Conservation (phyloP, 768 basidiomycete species). For the Neoboletus subvelutipes region DNA sequence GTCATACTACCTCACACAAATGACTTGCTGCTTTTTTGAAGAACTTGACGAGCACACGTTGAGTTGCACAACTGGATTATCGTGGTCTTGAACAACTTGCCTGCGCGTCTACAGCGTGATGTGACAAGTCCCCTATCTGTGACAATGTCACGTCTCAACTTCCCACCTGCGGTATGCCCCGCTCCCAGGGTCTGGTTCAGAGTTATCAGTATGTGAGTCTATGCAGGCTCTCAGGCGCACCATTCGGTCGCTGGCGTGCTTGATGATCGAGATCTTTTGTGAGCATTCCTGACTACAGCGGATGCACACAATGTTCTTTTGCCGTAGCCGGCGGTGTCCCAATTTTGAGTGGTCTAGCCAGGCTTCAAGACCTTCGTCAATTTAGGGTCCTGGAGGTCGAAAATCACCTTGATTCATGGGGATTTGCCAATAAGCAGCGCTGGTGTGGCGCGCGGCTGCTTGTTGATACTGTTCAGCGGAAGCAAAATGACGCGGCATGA, state of each 20-base stretch:
- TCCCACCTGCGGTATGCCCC: conserved; percentile 12
- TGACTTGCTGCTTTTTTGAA: conserved; percentile 21
- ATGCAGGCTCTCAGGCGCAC: conserved; percentile 5
- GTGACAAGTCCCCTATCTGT: conserved; percentile 31
- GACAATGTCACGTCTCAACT: conserved; percentile 22
- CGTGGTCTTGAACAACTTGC: conserved; percentile 33
- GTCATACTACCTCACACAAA: conserved; percentile 31
- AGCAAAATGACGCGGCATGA: conserved; percentile 15
- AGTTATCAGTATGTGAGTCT: not conserved
- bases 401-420: conserved; percentile 5
- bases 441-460: not conserved
- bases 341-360: conserved; percentile 14
- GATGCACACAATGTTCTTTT: not conserved
- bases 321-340: conserved; percentile 10
- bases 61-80: conserved; percentile 26
- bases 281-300: not conserved
- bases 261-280: not conserved
- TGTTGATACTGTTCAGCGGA: conserved; percentile 9
- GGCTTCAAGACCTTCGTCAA: not conserved
- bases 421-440: not conserved
- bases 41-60: conserved; percentile 30
- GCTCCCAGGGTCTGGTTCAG: not conserved
- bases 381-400: not conserved
- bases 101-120: conserved; percentile 24
- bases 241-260: not conserved